Conservation (phyloP, 2,329 filamentous ascomycete genomes). For the Fusarium phyllophilum region DNA sequence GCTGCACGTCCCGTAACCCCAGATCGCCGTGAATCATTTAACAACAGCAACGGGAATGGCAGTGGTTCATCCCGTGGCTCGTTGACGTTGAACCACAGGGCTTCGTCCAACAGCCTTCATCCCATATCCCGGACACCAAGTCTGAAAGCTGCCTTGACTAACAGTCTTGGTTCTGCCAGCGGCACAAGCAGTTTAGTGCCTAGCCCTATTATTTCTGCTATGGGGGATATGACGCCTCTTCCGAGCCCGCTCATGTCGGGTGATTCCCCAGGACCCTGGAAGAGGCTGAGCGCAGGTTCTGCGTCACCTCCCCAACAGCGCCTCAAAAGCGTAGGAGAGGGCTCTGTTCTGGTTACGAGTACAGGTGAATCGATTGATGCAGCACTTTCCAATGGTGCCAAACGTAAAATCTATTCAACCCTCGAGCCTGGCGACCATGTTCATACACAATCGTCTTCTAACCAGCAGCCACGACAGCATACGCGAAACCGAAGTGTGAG, state of each 20-base stretch:
- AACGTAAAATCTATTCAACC: slow-evolving; percentile 64
- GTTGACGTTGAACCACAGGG: slow-evolving; percentile 43
- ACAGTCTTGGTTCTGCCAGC: slow-evolving; percentile 60
- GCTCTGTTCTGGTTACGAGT: slow-evolving; percentile 59
- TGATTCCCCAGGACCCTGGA: slow-evolving; percentile 76
- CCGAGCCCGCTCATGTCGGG: slow-evolving; percentile 76
- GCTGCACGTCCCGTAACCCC: slow-evolving; percentile 36
- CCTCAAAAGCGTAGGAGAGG: slow-evolving; percentile 44
- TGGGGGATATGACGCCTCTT: slow-evolving; percentile 82
- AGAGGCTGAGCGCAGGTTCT: slow-evolving; percentile 60
- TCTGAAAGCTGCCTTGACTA: slow-evolving; percentile 65
- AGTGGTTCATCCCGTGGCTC: slow-evolving; percentile 45
- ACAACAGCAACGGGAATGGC: slow-evolving; percentile 50
- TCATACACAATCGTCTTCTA: slow-evolving; percentile 50
- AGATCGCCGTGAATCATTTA: slow-evolving; percentile 49
- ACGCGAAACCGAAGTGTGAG: slow-evolving; percentile 84
- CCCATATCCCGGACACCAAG: slow-evolving; percentile 70
- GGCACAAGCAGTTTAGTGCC: slow-evolving; percentile 74
- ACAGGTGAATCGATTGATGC: slow-evolving; percentile 64
- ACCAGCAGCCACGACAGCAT: slow-evolving; percentile 54
- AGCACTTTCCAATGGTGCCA: slow-evolving; percentile 62
- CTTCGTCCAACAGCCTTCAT: slow-evolving; percentile 52
- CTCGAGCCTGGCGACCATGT: slow-evolving; percentile 46
- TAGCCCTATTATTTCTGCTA: slow-evolving; percentile 78
- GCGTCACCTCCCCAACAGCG: slow-evolving; percentile 53